Percentiles rank a stretch among this genome's conserved stretches.
Evolutionary conservation across 1,284 basidiomycete species (phyloP).

Genomic region (Malassezia japonica): DNA sequence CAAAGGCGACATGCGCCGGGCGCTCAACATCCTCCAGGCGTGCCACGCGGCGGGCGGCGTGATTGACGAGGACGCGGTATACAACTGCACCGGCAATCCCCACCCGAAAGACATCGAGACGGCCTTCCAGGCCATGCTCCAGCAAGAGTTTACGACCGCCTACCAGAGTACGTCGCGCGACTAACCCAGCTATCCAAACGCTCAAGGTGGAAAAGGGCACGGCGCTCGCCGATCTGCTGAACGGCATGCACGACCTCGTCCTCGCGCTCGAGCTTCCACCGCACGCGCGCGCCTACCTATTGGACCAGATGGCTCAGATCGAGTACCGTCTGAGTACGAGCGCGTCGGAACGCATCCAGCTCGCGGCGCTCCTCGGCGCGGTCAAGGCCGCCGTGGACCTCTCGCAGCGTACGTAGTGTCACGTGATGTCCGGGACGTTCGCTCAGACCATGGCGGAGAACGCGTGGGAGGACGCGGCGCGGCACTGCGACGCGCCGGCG

Average conservation of each 20-base stretch:
- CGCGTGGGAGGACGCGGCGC: neutral
- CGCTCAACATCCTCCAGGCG: conserved; percentile 89
- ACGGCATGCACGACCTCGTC: conserved; percentile 82
- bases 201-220: conserved; percentile 85
- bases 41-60: conserved; percentile 88
- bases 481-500: neutral
- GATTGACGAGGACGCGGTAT: conserved; percentile 81
- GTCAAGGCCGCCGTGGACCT: conserved; percentile 86
- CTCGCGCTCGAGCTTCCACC: conserved; percentile 75
- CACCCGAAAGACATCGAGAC: conserved; percentile 86
- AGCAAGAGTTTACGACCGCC: conserved; percentile 87
- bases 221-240: conserved; percentile 88
- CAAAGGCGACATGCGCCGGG: conserved; percentile 92
- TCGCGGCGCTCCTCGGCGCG: conserved; percentile 79
- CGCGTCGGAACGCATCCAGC: conserved; percentile 84
- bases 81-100: conserved; percentile 91
- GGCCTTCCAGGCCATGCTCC: conserved; percentile 89
- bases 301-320: conserved; percentile 75
- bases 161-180: conserved; percentile 61
- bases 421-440: no score
- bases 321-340: conserved; percentile 85
- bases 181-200: conserved; percentile 63
- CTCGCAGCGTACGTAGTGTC: conserved; percentile 16
- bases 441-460: neutral
- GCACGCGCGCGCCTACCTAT: conserved; percentile 74